phyloP scores from a whole-genome alignment of 257 asterid species.

The Catharanthus roseus region DNA sequence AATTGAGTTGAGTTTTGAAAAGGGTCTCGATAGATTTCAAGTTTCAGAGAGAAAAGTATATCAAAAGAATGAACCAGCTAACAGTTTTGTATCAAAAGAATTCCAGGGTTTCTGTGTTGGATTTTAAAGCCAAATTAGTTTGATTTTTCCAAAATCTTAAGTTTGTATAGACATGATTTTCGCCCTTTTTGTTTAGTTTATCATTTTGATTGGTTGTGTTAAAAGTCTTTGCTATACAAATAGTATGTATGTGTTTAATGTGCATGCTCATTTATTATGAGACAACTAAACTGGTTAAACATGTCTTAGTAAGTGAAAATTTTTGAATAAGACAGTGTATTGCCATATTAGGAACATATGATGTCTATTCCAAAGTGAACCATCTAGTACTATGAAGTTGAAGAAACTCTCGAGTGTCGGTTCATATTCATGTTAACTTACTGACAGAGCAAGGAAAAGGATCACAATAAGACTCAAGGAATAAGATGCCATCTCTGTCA shows the following conservation, averaged over 20 bases:
- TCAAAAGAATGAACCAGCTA: not conserved
- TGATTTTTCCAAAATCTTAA: not conserved
- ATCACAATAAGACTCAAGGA: not conserved
- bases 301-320: not conserved
- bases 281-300: not conserved
- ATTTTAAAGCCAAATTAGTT: not conserved
- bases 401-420: not conserved
- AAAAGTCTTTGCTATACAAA: not conserved
- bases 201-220: not conserved
- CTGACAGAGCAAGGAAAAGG: not conserved
- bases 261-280: not conserved
- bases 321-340: not conserved
- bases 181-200: not conserved
- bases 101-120: not conserved
- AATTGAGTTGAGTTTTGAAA: constrained; percentile 2
- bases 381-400: not conserved
- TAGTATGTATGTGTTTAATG: not conserved
- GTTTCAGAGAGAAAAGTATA: not conserved
- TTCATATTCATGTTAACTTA: not conserved
- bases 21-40: not conserved
- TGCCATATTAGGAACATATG: too few species aligned
- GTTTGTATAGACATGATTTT: too few species aligned
- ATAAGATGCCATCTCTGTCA: too few species aligned
- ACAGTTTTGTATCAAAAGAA: not conserved
- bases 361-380: not conserved